Base-by-base conservation (phyloP, 2,329 filamentous ascomycete genomes). In the Chaetomiaceae sp. region DNA sequence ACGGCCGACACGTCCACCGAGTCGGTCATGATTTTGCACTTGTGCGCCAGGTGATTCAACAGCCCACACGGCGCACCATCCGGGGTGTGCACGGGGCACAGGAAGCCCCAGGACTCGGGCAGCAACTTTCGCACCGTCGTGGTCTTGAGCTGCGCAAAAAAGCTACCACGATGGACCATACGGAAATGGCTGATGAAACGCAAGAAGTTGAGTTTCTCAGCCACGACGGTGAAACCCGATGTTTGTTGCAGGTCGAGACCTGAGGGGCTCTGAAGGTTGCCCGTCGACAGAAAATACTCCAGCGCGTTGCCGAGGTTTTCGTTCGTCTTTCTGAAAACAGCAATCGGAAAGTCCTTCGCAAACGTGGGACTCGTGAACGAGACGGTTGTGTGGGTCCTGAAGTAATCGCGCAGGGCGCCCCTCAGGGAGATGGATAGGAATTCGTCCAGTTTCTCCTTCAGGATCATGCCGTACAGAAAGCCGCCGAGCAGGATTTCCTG, bases 161-260 rank as follows among this genome's bases (percentile, higher is more conserved):
- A 98, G 63, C 88, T 93, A 74, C 93, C 93, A 81, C 93, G 83
- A 71, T 98, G 93, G 48, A 98, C 88, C 89, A 96, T 96, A 56
- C 93, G 86, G 77, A 98, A 98, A 67, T 98, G 93, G 66, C 88
- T 93, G 70, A 98, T 95, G 71, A 97, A 98, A 60, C 93, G 88
- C 61, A 95, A 81, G 65, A 97, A 98, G 71, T 98, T 98, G 64
- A 98, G 91, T 75, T 97, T 97, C 65, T 98, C 93, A 3, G 93
- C 93, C 42, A 97, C 90, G 41, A 98, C 89, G 0, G 88, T 95
- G 66, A 95, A 98, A 52, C 93, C 93, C 11, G 91, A 93, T 0
- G 85, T 84, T 67, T 98, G 93, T 63, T 97, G 93, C 60, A 96
- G 68, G 75, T 98, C 93, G 33, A 98, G 75, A 54, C 93, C 93